Evolutionary conservation across 1,139 yeast genomes (phyloP).

Genomic region (Blastobotrys proliferans): DNA sequence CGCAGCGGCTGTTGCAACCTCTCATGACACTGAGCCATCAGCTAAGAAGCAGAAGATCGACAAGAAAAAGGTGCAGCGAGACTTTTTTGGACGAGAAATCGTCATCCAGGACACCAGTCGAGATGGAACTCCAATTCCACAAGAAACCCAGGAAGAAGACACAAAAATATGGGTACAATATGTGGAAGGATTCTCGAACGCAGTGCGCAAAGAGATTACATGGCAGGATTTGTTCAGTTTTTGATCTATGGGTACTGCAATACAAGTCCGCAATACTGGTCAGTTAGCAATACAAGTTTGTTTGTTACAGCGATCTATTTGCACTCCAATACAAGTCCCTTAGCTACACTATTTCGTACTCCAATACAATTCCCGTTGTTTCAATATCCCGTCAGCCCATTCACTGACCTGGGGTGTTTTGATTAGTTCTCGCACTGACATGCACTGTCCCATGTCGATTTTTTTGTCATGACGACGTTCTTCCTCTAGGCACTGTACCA

Average conservation of each 20-base stretch:
- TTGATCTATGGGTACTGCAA: too few species aligned
- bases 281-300: too few species aligned
- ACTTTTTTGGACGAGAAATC: conserved; percentile 17
- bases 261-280: too few species aligned
- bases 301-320: too few species aligned
- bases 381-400: conserved; percentile 65
- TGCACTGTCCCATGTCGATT: conserved; percentile 65
- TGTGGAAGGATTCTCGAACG: conserved; percentile 91
- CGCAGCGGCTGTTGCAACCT: conserved; percentile 1
- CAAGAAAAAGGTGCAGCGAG: conserved; percentile 10
- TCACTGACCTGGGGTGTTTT: conserved; percentile 67
- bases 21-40: not conserved
- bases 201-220: conserved; percentile 78
- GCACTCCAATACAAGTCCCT: too few species aligned
- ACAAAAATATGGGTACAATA: conserved; percentile 77
- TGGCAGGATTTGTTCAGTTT: conserved; percentile 73
- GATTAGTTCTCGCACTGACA: conserved; percentile 56
- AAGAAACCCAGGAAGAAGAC: not conserved
- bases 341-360: too few species aligned
- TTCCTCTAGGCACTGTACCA: conserved; percentile 87
- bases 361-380: conserved; percentile 51
- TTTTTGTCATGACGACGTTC: conserved; percentile 57
- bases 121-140: conserved; percentile 3
- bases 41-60: conserved; percentile 14
- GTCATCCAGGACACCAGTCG: not conserved